phyloP scores from a whole-genome alignment of 148 eudicot genomes.

The Vaccinium darrowii region DNA sequence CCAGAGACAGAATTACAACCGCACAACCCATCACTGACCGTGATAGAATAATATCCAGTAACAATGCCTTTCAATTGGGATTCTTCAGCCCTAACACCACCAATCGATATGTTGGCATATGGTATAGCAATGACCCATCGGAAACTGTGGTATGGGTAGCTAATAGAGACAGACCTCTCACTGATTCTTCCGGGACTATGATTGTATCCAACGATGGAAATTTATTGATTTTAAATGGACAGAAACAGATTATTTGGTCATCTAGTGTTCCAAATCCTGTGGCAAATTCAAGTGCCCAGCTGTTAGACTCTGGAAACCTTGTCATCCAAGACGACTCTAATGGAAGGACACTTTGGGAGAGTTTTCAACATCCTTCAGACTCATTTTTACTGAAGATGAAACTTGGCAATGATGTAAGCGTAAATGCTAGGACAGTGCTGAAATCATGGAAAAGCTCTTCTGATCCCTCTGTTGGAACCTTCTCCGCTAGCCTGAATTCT shows the following conservation, averaged over 20 bases:
- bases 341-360: conserved; percentile 13
- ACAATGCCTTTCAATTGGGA: conserved; percentile 34
- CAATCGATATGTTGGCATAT: conserved; percentile 43
- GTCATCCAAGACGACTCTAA: conserved; percentile 1
- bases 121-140: conserved; percentile 28
- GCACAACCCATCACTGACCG: conserved; percentile 28
- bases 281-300: conserved; percentile 18
- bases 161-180: conserved; percentile 40
- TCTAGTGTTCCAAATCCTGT: conserved; percentile 23
- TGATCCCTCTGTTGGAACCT: conserved; percentile 43
- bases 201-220: conserved; percentile 37
- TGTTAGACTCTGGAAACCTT: conserved; percentile 22
- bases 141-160: conserved; percentile 40
- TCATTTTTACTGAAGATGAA: conserved; percentile 4
- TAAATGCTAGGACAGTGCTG: not conserved
- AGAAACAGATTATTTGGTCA: conserved; percentile 37
- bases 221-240: conserved; percentile 30
- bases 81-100: conserved; percentile 43
- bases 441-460: conserved; percentile 42
- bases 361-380: conserved; percentile 14
- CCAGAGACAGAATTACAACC: conserved; percentile 22
- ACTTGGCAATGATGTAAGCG: not conserved
- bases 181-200: conserved; percentile 36
- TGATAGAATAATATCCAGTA: conserved; percentile 31
- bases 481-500: conserved; percentile 20